Evolutionary conservation across 352 stramenopile species (phyloP).

Genomic region (Phytophthora boehmeriae): DNA sequence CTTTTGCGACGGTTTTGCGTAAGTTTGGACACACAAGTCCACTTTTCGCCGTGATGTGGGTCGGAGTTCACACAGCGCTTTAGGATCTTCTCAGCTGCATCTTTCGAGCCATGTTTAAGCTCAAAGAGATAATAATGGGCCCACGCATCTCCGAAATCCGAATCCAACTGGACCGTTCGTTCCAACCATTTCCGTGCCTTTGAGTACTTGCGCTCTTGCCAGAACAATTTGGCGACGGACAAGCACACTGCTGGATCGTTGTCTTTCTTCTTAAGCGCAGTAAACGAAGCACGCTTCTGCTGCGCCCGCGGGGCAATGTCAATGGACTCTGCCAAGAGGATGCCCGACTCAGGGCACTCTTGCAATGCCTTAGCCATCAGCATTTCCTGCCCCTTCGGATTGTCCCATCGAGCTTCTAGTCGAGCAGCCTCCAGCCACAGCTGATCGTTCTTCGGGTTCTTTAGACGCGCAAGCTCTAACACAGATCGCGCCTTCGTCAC

Average conservation of each 20-base stretch:
- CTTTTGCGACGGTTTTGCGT: constrained; percentile 91
- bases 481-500: constrained; percentile 97
- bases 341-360: constrained; percentile 95
- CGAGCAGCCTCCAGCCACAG: constrained; percentile 97
- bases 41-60: constrained; percentile 95
- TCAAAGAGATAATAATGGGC: constrained; percentile 98
- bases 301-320: constrained; percentile 93
- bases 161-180: constrained; percentile 94
- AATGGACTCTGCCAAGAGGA: constrained; percentile 97
- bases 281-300: constrained; percentile 96
- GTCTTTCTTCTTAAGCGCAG: constrained; percentile 97
- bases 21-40: constrained; percentile 93
- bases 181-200: constrained; percentile 99
- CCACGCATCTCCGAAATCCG: constrained; percentile 97
- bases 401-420: constrained; percentile 92
- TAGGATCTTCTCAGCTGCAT: constrained; percentile 85
- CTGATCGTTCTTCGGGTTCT: constrained; percentile 93
- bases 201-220: constrained; percentile 93
- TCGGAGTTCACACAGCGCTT: constrained; percentile 91
- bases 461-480: constrained; percentile 95
- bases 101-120: constrained; percentile 85
- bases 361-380: constrained; percentile 97
- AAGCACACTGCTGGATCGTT: constrained; percentile 97
- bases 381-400: constrained; percentile 95
- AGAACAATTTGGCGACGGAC: constrained; percentile 97